phyloP scores from a whole-genome alignment of 495 filamentous ascomycete species.

The Penicillium bovifimosum region DNA sequence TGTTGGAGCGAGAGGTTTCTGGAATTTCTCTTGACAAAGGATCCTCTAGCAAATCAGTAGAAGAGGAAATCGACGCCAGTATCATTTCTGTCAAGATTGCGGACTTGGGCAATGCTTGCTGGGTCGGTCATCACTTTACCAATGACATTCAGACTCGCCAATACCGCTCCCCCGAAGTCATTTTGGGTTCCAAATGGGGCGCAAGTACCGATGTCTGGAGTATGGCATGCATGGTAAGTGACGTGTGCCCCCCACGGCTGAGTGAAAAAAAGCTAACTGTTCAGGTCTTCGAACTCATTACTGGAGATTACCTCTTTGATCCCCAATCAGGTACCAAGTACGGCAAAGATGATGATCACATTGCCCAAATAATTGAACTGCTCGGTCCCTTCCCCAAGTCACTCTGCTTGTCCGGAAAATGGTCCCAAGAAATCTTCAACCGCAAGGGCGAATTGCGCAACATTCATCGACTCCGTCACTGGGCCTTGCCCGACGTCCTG shows the following conservation, averaged over 20 bases:
- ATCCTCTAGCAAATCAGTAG: slow-evolving; percentile 34
- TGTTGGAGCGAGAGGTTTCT: slow-evolving; percentile 86
- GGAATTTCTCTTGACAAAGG: slow-evolving; percentile 88
- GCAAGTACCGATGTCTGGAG: slow-evolving; percentile 99
- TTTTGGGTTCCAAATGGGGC: slow-evolving; percentile 95
- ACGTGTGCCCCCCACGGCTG: neutral
- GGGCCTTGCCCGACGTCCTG: slow-evolving; percentile 90
- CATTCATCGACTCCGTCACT: slow-evolving; percentile 94
- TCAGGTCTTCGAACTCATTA: slow-evolving; percentile 95
- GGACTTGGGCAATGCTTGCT: slow-evolving; percentile 96
- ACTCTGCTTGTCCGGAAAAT: slow-evolving; percentile 85
- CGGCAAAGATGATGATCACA: slow-evolving; percentile 99
- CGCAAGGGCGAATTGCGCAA: slow-evolving; percentile 95
- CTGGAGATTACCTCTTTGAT: slow-evolving; percentile 97
- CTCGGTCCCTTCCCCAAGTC: slow-evolving; percentile 90
- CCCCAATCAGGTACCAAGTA: slow-evolving; percentile 99
- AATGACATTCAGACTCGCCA: slow-evolving; percentile 99
- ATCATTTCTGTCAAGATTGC: slow-evolving; percentile 99
- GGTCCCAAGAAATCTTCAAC: slow-evolving; percentile 99
- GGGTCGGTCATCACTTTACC: slow-evolving; percentile 98
- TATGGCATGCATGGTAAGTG: slow-evolving; percentile 94
- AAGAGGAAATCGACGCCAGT: slow-evolving; percentile 52
- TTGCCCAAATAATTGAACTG: slow-evolving; percentile 97
- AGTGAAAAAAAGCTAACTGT: slow-evolving; percentile 11
- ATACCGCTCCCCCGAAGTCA: slow-evolving; percentile 96